Percentiles rank a stretch among this genome's conserved stretches.
Conservation (phyloP, 2,329 filamentous ascomycete species). For the Pseudogymnoascus sp. region DNA sequence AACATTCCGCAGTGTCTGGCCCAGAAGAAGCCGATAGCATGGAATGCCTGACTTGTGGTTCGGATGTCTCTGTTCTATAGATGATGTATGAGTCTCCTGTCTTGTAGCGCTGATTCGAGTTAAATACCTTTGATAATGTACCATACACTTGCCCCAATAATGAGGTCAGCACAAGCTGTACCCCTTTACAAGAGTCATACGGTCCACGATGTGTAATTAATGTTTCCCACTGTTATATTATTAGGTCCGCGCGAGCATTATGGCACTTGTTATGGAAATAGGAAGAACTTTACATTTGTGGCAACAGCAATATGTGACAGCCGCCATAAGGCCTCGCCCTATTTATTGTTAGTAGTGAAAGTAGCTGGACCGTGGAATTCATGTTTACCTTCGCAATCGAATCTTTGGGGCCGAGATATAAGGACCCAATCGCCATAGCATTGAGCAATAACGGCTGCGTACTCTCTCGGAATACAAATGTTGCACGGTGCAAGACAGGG, state of each 20-base stretch:
- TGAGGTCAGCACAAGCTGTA: conserved; percentile 37
- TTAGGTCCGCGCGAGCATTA: not conserved
- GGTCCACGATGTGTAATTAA: conserved; percentile 36
- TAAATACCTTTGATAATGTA: conserved; percentile 32
- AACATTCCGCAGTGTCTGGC: conserved; percentile 39
- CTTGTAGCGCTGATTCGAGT: not conserved
- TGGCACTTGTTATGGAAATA: not conserved
- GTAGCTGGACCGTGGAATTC: not conserved
- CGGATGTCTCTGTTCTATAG: conserved; percentile 34
- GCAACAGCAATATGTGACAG: conserved; percentile 38
- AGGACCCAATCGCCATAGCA: conserved; percentile 39
- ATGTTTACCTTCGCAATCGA: conserved; percentile 31
- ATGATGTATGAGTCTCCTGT: not conserved
- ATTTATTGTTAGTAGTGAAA: not conserved
- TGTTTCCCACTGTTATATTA: conserved; percentile 32
- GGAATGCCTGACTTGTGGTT: conserved; percentile 38
- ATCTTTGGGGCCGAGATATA: conserved; percentile 38
- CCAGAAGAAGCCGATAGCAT: conserved; percentile 39
- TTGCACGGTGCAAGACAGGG: conserved; percentile 37
- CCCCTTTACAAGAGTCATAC: conserved; percentile 36
- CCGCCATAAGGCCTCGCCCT: conserved; percentile 38
- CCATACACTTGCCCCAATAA: conserved; percentile 38
- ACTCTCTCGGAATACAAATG: conserved; percentile 38
- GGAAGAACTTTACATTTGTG: conserved; percentile 29
- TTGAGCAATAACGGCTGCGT: conserved; percentile 37